Evolutionary conservation across 2,329 filamentous ascomycete genomes (phyloP).

Genomic region (Aureobasidium sp.): DNA sequence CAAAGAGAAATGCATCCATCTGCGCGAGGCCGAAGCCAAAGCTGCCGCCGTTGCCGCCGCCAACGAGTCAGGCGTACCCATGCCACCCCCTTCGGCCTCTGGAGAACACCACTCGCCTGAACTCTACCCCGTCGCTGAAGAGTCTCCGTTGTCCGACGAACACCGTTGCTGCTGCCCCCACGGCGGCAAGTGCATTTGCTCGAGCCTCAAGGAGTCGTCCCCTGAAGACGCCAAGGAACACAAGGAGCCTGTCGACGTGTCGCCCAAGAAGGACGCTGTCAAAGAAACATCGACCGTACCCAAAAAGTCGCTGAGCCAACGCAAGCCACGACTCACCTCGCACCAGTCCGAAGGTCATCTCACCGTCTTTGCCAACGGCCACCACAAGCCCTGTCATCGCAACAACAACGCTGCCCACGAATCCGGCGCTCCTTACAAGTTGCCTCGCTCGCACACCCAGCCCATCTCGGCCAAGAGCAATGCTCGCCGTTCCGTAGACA

Average conservation of each 20-base stretch:
- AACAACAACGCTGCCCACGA: slow-evolving; percentile 57
- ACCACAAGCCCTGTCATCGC: slow-evolving; percentile 56
- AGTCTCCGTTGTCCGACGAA: slow-evolving; percentile 25
- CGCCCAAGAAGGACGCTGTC: slow-evolving; percentile 45
- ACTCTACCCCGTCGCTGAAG: slow-evolving; percentile 23
- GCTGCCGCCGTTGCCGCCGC: slow-evolving; percentile 15
- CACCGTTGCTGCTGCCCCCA: slow-evolving; percentile 46
- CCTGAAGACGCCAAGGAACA: slow-evolving; percentile 18
- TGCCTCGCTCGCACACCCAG: slow-evolving; percentile 45
- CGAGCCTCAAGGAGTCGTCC: slow-evolving; percentile 41
- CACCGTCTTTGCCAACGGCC: slow-evolving; percentile 54
- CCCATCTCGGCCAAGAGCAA: slow-evolving; percentile 35
- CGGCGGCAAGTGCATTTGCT: slow-evolving; percentile 52
- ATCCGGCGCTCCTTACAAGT: slow-evolving; percentile 53
- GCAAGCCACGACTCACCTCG: slow-evolving; percentile 48
- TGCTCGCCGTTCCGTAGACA: slow-evolving; percentile 44
- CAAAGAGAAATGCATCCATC: slow-evolving; percentile 38
- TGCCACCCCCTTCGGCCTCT: background rate
- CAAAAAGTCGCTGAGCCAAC: slow-evolving; percentile 16
- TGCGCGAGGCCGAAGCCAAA: slow-evolving; percentile 29
- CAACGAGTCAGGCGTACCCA: background rate
- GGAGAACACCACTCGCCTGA: slow-evolving; percentile 19
- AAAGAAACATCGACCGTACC: slow-evolving; percentile 17
- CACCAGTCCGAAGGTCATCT: slow-evolving; percentile 51
- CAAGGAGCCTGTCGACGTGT: slow-evolving; percentile 10